Percentiles rank a stretch among this genome's conserved stretches.
Evolutionary conservation across 768 basidiomycete genomes (phyloP).

Genomic region (Psilocybe cyanescens): DNA sequence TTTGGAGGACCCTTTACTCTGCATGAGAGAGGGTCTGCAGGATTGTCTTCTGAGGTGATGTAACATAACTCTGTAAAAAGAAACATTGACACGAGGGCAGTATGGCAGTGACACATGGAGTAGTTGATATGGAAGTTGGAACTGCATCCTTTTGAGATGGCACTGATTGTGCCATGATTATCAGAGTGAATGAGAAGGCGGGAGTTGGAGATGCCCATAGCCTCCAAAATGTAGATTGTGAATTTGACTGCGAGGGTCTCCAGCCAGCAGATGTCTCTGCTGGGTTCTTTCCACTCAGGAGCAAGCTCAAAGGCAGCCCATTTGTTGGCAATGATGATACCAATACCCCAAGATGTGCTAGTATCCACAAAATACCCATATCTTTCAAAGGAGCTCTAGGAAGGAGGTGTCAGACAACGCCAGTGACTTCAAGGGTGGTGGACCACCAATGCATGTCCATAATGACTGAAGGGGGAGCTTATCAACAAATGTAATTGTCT

Average conservation of each 20-base stretch:
- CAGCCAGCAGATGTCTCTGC: not conserved
- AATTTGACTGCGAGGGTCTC: not conserved
- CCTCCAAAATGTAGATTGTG: not conserved
- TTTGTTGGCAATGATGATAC: not conserved
- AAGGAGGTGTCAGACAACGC: slow-evolving; percentile 11
- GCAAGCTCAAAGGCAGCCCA: not conserved
- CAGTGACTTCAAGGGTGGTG: not conserved
- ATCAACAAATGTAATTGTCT: slow-evolving; percentile 14
- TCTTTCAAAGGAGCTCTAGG: slow-evolving; percentile 15
- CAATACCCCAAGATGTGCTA: not conserved
- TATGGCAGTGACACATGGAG: not conserved
- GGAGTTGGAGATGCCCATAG: not conserved
- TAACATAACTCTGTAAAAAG: not conserved
- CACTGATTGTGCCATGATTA: not conserved
- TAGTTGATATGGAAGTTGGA: not conserved
- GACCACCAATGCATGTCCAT: slow-evolving; percentile 33
- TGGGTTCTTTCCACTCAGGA: not conserved
- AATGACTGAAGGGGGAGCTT: not conserved
- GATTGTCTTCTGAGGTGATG: not conserved
- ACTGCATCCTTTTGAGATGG: not conserved
- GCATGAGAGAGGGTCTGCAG: not conserved
- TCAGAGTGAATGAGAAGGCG: not conserved
- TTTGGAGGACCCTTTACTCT: not conserved
- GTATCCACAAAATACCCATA: slow-evolving; percentile 20
- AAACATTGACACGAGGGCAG: not conserved